These are phyloP conservation scores for Elaeis guineensis DNA, from an alignment of 176 grass and related monocot genomes.

Conservation along the genomic window DNA sequence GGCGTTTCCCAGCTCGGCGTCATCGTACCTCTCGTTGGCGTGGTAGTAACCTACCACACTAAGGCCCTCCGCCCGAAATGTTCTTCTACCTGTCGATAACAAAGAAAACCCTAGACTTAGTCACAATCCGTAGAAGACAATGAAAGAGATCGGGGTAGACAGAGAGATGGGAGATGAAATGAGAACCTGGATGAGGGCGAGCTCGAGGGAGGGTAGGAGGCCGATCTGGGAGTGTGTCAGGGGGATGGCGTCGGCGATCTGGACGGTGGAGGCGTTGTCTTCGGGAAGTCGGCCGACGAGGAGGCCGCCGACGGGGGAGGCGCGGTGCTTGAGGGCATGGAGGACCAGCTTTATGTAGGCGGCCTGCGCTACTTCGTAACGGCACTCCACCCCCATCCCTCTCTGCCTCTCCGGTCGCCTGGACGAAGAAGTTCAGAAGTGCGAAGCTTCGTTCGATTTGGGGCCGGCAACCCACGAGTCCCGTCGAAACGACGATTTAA, in stretches of 20 bases:
- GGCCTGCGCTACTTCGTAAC: conserved; percentile 76
- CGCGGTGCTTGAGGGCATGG: conserved; percentile 80
- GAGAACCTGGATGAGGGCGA: conserved; percentile 61
- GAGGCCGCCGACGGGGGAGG: conserved; percentile 77
- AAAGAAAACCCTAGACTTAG: conserved; percentile 2
- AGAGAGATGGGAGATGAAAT: not conserved
- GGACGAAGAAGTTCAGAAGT: too few species aligned
- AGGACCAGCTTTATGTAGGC: conserved; percentile 86
- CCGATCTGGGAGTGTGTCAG: conserved; percentile 69
- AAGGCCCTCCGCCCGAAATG: conserved; percentile 53
- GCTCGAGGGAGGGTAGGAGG: conserved; percentile 87
- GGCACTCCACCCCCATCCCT: conserved; percentile 61
- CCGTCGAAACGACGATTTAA: too few species aligned
- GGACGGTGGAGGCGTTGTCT: conserved; percentile 24
- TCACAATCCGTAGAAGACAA: not conserved
- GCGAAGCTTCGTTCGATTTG: too few species aligned
- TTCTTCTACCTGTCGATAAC: conserved; percentile 42
- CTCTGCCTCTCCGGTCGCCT: not conserved
- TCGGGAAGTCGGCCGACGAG: conserved; percentile 57
- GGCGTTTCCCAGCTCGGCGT: conserved; percentile 54
- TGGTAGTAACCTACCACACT: conserved; percentile 93
- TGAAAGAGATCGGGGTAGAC: not conserved
- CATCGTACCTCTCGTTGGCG: conserved; percentile 73
- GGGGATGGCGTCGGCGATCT: conserved; percentile 61
- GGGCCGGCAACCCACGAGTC: too few species aligned